These are phyloP conservation scores for Didymella segeticola DNA, from an alignment of 2,329 filamentous ascomycete species.

Conservation along the genomic window DNA sequence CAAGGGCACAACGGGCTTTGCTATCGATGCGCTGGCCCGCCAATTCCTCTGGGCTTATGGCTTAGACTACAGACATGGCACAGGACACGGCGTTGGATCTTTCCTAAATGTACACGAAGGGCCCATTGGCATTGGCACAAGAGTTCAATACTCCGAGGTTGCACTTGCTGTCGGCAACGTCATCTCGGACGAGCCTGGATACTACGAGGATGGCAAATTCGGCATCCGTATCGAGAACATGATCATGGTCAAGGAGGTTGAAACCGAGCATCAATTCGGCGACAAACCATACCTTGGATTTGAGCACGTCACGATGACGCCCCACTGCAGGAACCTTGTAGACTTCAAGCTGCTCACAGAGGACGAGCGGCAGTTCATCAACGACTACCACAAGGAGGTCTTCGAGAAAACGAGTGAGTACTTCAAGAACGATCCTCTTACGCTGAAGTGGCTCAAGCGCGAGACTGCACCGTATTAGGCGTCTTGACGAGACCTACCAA, in stretches of 20 bases:
- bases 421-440: constrained; percentile 75
- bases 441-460: constrained; percentile 80
- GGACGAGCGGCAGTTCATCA: constrained; percentile 83
- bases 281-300: constrained; percentile 95
- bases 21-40: constrained; percentile 84
- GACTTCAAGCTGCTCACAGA: constrained; percentile 74
- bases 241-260: constrained; percentile 85
- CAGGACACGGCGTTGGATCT: constrained; percentile 93
- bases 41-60: constrained; percentile 94
- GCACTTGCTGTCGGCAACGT: constrained; percentile 91
- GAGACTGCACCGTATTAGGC: constrained; percentile 71
- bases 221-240: constrained; percentile 98
- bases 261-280: constrained; percentile 86
- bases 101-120: constrained; percentile 98
- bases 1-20: constrained; percentile 93
- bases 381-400: constrained; percentile 82
- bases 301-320: constrained; percentile 96
- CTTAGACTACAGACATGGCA: constrained; percentile 94
- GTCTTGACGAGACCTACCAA: not conserved
- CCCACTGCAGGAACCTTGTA: constrained; percentile 88
- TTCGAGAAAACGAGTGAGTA: constrained; percentile 79
- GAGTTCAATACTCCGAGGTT: constrained; percentile 90
- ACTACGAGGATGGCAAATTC: constrained; percentile 94
- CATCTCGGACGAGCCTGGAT: constrained; percentile 93
- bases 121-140: constrained; percentile 92